phyloP scores from a whole-genome alignment of 345 rosid species.

The Populus pruinosa region DNA sequence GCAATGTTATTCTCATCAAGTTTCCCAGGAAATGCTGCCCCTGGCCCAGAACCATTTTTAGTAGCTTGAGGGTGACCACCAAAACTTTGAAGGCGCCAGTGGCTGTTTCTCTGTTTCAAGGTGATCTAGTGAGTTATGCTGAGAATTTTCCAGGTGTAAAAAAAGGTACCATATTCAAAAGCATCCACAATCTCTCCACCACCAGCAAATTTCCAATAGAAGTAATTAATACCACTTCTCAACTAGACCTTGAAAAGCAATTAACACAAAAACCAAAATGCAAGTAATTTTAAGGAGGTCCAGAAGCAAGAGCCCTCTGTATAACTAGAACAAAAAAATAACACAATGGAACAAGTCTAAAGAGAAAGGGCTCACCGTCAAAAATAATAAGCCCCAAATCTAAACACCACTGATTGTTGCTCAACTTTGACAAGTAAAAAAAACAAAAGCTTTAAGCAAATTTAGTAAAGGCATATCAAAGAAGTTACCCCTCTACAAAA shows the following conservation, averaged over 20 bases:
- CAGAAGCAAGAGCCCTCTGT: not conserved
- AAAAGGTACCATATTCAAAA: not conserved
- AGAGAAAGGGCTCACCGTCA: not conserved
- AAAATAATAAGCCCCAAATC: not conserved
- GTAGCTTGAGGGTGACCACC: constrained; percentile 55
- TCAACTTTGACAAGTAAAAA: not conserved
- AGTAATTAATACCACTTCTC: not conserved
- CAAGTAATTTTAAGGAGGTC: not conserved
- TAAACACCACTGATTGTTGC: not conserved
- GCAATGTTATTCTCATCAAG: constrained; percentile 56
- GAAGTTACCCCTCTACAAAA: not conserved
- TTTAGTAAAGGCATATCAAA: not conserved
- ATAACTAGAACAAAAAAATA: not conserved
- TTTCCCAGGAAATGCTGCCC: constrained; percentile 54
- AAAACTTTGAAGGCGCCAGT: constrained; percentile 77
- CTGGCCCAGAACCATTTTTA: constrained; percentile 71
- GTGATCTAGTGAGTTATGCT: not conserved
- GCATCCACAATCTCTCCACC: not conserved
- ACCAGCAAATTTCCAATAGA: not conserved
- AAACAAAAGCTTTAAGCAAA: not conserved
- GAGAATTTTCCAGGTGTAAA: not conserved
- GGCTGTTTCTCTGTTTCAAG: constrained; percentile 82
- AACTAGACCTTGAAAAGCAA: not conserved
- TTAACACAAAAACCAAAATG: not conserved
- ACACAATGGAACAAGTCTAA: not conserved